phyloP scores from a whole-genome alignment of 1,284 basidiomycete species.

The Kalmanozyma brasiliensis region DNA sequence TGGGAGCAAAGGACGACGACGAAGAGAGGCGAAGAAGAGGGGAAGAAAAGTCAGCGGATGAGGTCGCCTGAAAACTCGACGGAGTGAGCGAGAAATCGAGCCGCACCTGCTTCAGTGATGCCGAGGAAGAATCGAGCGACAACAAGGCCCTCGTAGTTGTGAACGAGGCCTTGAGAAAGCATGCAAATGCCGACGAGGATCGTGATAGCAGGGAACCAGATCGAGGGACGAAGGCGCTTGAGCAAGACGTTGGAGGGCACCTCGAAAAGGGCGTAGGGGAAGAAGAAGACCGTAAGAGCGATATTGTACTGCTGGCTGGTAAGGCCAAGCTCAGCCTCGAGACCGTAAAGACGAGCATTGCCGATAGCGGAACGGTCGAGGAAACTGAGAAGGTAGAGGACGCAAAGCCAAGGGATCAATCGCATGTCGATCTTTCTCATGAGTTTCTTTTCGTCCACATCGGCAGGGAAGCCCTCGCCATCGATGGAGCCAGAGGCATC shows the following conservation, averaged over 20 bases:
- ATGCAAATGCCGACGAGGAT: slow-evolving; percentile 75
- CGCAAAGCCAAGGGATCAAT: slow-evolving; percentile 58
- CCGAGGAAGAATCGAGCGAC: slow-evolving; percentile 57
- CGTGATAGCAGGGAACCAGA: slow-evolving; percentile 72
- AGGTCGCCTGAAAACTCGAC: background rate
- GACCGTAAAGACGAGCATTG: slow-evolving; percentile 51
- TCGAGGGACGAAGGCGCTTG: slow-evolving; percentile 76
- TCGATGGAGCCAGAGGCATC: slow-evolving; percentile 5
- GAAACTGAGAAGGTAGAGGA: slow-evolving; percentile 55
- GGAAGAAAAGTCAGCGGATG: no score
- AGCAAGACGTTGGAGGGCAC: slow-evolving; percentile 69
- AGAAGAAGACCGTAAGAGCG: slow-evolving; percentile 51
- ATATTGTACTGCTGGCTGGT: slow-evolving; percentile 39
- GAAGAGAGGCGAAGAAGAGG: no score
- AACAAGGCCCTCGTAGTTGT: slow-evolving; percentile 76
- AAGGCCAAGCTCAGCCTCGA: slow-evolving; percentile 35
- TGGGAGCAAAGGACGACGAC: no score
- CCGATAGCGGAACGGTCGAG: slow-evolving; percentile 72
- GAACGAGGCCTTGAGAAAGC: slow-evolving; percentile 76
- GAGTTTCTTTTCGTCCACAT: slow-evolving; percentile 60
- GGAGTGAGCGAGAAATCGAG: background rate
- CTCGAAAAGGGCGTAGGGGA: slow-evolving; percentile 55
- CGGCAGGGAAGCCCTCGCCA: slow-evolving; percentile 28
- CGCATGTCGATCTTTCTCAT: slow-evolving; percentile 60
- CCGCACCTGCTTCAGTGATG: slow-evolving; percentile 29